Percentiles rank a stretch among this genome's conserved stretches.
phyloP scores from a whole-genome alignment of 495 filamentous ascomycete species.

The Xylaria cubensis region DNA sequence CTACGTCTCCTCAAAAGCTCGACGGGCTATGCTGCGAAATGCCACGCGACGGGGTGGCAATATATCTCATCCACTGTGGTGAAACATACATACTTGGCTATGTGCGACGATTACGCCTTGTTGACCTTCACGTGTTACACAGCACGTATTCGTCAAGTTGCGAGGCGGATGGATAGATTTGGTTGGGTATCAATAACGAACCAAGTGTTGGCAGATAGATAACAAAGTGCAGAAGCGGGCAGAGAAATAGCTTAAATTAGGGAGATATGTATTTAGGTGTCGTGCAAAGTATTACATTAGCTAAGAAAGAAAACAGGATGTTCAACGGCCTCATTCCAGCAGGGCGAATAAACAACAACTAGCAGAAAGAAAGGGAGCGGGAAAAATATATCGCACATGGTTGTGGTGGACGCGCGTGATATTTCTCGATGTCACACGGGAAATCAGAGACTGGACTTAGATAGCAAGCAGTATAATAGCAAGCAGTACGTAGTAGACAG shows the following conservation, averaged over 20 bases:
- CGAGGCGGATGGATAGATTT: constrained; percentile 21
- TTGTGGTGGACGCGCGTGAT: constrained; percentile 32
- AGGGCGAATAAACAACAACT: constrained; percentile 25
- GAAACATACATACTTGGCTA: constrained; percentile 26
- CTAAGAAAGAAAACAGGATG: not conserved
- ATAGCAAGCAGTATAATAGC: no score
- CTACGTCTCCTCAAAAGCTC: constrained; percentile 26
- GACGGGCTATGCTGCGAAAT: constrained; percentile 21
- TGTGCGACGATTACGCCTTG: constrained; percentile 11
- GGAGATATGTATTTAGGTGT: constrained; percentile 1
- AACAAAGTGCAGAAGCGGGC: not conserved
- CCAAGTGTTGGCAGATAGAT: not conserved
- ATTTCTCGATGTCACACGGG: not conserved
- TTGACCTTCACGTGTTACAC: constrained; percentile 22
- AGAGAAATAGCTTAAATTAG: not conserved
- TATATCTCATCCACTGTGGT: constrained; percentile 29
- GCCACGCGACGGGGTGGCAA: constrained; percentile 20
- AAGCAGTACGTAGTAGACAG: not conserved
- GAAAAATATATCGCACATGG: constrained; percentile 25
- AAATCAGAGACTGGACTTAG: not conserved
- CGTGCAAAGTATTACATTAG: not conserved
- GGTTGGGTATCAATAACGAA: constrained; percentile 25
- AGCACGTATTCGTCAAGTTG: constrained; percentile 36
- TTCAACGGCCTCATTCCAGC: constrained; percentile 13
- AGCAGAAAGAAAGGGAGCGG: constrained; percentile 19